Conservation (phyloP, 176 grass and related monocot genomes). For the Zoysia pacifica region DNA sequence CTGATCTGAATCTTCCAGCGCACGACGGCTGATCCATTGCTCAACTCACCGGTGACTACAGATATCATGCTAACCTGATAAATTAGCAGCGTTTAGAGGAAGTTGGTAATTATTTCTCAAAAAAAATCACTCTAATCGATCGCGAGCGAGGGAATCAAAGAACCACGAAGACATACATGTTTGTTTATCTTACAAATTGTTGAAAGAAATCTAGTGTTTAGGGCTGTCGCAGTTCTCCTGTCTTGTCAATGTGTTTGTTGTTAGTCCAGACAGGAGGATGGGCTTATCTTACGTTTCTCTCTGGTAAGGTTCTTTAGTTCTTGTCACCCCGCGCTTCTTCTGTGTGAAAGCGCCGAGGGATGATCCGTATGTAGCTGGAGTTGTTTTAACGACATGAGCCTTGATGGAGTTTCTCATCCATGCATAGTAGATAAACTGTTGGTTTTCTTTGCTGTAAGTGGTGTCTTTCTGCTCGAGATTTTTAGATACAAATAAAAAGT, state of each 20-base stretch:
- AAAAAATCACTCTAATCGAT: background rate
- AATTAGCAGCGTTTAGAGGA: slow-evolving; percentile 46
- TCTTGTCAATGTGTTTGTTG: background rate
- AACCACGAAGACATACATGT: background rate
- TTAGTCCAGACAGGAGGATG: slow-evolving; percentile 18
- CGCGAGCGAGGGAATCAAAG: background rate
- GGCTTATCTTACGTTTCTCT: slow-evolving; percentile 14
- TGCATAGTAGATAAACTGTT: background rate
- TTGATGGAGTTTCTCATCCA: slow-evolving; percentile 10
- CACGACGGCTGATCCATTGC: slow-evolving; percentile 7
- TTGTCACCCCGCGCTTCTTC: slow-evolving; percentile 17
- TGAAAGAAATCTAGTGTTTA: slow-evolving; percentile 30
- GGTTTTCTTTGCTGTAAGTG: background rate
- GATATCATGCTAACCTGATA: slow-evolving; percentile 33
- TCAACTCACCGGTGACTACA: background rate
- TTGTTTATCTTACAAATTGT: slow-evolving; percentile 29
- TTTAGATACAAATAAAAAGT: background rate
- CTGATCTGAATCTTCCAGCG: slow-evolving; percentile 55
- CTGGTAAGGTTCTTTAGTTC: slow-evolving; percentile 25
- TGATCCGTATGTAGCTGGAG: background rate
- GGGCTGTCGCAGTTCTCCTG: background rate
- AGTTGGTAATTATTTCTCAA: background rate
- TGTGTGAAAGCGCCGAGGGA: slow-evolving; percentile 1
- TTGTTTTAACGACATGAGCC: background rate
- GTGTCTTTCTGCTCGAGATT: background rate